A percentile compares a stretch with the other conserved stretches of the same genome.
These are phyloP conservation scores for Lizonia empirigonia DNA, from an alignment of 2,329 filamentous ascomycete genomes.

Conservation along the genomic window DNA sequence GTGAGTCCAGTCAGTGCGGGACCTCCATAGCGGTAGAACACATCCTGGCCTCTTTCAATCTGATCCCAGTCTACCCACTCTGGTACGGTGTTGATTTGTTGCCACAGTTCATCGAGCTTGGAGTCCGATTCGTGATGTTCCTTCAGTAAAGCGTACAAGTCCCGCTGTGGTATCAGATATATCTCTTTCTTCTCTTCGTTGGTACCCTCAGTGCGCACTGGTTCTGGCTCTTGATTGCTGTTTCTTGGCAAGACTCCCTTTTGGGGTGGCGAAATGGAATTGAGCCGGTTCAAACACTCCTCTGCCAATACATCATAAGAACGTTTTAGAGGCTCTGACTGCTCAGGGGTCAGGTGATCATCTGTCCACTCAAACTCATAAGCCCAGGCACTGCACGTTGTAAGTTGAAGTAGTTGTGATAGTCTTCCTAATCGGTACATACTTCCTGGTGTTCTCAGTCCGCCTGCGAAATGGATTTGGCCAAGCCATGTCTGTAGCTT, in stretches of 20 bases:
- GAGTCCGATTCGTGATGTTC: constrained; percentile 64
- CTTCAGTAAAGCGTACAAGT: constrained; percentile 67
- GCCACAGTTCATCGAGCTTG: constrained; percentile 65
- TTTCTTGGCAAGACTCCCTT: constrained; percentile 48
- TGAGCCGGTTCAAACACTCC: constrained; percentile 67
- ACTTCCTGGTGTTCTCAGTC: constrained; percentile 53
- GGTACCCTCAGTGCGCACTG: constrained; percentile 34
- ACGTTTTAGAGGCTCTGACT: constrained; percentile 65
- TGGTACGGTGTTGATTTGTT: constrained; percentile 68
- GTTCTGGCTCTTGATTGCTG: constrained; percentile 38
- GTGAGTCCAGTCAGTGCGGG: constrained; percentile 68
- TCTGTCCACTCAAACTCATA: constrained; percentile 72
- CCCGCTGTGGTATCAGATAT: constrained; percentile 52
- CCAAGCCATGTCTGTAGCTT: constrained; percentile 47
- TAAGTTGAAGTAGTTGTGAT: constrained; percentile 18
- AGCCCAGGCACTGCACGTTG: constrained; percentile 60
- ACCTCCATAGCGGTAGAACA: constrained; percentile 77
- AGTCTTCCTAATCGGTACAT: constrained; percentile 30
- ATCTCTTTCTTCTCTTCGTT: constrained; percentile 42
- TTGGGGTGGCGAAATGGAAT: constrained; percentile 62
- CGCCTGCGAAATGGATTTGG: constrained; percentile 51
- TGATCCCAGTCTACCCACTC: constrained; percentile 80
- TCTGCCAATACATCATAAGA: constrained; percentile 73
- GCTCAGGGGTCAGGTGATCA: constrained; percentile 64
- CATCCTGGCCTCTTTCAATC: constrained; percentile 73